Evolutionary conservation across 176 grass and related monocot species (phyloP), one percentile per base, ranked within the genome.

Genomic region (Musa beccarii): DNA sequence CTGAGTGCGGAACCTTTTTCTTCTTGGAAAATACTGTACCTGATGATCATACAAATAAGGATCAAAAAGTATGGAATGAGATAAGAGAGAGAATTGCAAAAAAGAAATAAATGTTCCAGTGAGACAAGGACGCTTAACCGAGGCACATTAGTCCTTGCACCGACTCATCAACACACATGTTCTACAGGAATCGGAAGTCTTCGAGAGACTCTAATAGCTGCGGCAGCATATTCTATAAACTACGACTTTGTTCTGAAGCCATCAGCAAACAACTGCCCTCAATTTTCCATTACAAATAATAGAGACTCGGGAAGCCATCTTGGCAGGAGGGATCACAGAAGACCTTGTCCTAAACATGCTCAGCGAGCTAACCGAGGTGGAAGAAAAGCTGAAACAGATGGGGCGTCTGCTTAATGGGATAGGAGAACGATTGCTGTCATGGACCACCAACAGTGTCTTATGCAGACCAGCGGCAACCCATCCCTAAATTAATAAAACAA

Each of bases 391-490:
- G 54, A 50, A 26, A 75, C 11, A 10, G 25, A 20, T 22, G 28
- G 28, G 19, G 24, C 3, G 25, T 34, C 25, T 62, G 14, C 73
- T n/a, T 75, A 12, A 23, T 62, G 73, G 10, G 25, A 75, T n/a
- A 20, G 25, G 54, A 59, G 73, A 75, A 49, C 26, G 21, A 61
- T 50, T 75, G 73, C 28, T 75, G 15, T 75, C 73, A 62, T 62
- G 73, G 73, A 49, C 73, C 73, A 23, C 73, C 6, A 20, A 17
- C 0, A n/a, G 15, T 59, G 52, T 74, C 23, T 16, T 19, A 5
- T 56, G 4, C 1, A 54, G 25, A 59, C 24, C 0, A 59, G 15
- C 61, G 17, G 73, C 15, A 54, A 19, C 20, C 17, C 73, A 11
- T 62, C 14, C 9, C 15, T 3, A 16, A 75, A 8, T 67, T 34